Conservation (phyloP, 306 rosid genomes). For the Pyrus bretschneideri region DNA sequence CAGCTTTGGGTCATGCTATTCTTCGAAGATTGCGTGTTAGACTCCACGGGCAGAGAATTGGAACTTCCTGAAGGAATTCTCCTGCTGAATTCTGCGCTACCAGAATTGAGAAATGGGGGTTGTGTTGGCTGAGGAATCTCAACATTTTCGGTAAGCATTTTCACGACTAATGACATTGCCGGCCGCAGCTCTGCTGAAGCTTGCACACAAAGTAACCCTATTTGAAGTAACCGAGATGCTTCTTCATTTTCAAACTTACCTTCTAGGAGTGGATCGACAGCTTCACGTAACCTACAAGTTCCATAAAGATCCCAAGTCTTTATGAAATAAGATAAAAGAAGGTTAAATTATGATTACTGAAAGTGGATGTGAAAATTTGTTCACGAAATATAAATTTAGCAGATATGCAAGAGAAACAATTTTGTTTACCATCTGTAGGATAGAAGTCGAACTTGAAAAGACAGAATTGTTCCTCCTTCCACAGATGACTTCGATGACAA, state of each 20-base stretch:
- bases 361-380: not conserved
- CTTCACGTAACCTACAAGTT: slow-evolving; percentile 23
- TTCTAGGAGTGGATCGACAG: slow-evolving; percentile 29
- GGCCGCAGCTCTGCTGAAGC: slow-evolving; percentile 50
- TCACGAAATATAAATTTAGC: not conserved
- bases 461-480: slow-evolving; percentile 45
- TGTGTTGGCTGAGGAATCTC: slow-evolving; percentile 44
- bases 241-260: slow-evolving; percentile 22
- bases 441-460: slow-evolving; percentile 15
- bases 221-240: slow-evolving; percentile 40
- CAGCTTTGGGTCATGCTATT: slow-evolving; percentile 31
- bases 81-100: slow-evolving; percentile 2
- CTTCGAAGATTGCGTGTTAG: slow-evolving; percentile 20
- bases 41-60: not conserved
- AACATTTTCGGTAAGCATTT: slow-evolving; percentile 25
- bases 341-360: not conserved
- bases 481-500: slow-evolving; percentile 46
- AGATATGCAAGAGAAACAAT: not conserved
- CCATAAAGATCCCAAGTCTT: slow-evolving; percentile 44
- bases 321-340: not conserved
- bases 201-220: slow-evolving; percentile 48
- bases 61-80: not conserved
- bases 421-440: slow-evolving; percentile 31
- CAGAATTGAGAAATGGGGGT: slow-evolving; percentile 36
- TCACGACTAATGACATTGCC: slow-evolving; percentile 41